These are phyloP conservation scores for California macrophylla DNA, from an alignment of 441 rosid genomes.

Conservation along the genomic window DNA sequence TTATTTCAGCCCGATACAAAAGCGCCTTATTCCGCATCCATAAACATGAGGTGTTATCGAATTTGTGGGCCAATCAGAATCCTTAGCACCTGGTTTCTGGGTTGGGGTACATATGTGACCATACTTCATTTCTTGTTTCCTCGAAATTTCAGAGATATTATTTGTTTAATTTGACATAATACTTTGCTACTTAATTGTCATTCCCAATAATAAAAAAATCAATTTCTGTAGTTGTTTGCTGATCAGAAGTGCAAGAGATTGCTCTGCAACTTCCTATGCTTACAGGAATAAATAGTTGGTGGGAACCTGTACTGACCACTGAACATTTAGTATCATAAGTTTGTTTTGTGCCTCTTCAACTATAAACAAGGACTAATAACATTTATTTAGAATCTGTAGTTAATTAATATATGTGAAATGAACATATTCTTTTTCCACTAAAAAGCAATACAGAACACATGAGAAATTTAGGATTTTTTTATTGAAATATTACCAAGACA, in stretches of 20 bases:
- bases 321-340: not conserved
- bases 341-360: not conserved
- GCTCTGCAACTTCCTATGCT: not conserved
- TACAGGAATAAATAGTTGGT: not conserved
- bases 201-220: not conserved
- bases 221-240: not conserved
- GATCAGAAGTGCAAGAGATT: not conserved
- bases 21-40: no score
- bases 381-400: not conserved
- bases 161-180: not conserved
- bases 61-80: slow-evolving; percentile 73
- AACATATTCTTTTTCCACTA: not conserved
- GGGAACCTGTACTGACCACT: not conserved
- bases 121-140: not conserved
- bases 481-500: not conserved
- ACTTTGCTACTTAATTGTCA: not conserved
- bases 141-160: not conserved
- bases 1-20: no score
- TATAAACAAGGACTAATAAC: not conserved
- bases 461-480: not conserved
- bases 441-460: not conserved
- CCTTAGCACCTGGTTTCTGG: slow-evolving; percentile 85
- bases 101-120: slow-evolving; percentile 71
- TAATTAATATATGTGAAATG: no score
- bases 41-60: slow-evolving; percentile 82